Evolutionary conservation across 176 grass and related monocot genomes (phyloP), one percentile per base, ranked within the genome.

Genomic region (Puccinellia tenuiflora): DNA sequence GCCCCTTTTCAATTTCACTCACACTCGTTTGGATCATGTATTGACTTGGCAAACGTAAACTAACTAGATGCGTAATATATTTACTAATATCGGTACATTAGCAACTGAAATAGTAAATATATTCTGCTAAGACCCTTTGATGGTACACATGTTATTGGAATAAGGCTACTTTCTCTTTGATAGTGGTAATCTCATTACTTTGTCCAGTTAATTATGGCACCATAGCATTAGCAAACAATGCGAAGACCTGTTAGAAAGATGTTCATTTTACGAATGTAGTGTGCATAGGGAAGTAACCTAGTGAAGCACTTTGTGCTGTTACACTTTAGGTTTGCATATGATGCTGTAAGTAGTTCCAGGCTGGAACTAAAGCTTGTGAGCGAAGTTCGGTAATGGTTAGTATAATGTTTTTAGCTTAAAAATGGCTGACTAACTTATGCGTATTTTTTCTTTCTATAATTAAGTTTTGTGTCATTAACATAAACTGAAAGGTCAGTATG

Each of bases 111-210:
- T 51, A 33, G 17, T 40, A 76, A 75, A 10, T 17, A 62, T 65
- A 38, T 7, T 50, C 46, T 69, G 33, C 34, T 86, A 65, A 74
- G 31, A 34, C 11, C 21, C 31, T 76, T 86, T 39, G 33, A 16
- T 72, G 22, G 37, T 6, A 13, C 24, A 78, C 22, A 78, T 80
- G 30, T 52, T 59, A 31, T 39, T 73, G 33, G 30, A 86, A 62
- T 24, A 39, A 28, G 37, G 39, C 30, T 62, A 79, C 9, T 72
- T 72, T 79, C 62, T 72, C 14, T 20, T 63, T 86, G n/a, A 73
- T 64, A 11, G 24, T 55, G 17, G 25, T 79, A 61, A 42, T 46
- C 43, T 46, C 43, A 46, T 30, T 77, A 15, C 34, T 79, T 68
- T 31, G 16, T 43, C 7, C 6, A 26, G 38, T 47, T 78, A 86